Evolutionary conservation across 345 rosid genomes (phyloP), one percentile per base, ranked within the genome.

Genomic region (Xanthoceras sorbifolium): DNA sequence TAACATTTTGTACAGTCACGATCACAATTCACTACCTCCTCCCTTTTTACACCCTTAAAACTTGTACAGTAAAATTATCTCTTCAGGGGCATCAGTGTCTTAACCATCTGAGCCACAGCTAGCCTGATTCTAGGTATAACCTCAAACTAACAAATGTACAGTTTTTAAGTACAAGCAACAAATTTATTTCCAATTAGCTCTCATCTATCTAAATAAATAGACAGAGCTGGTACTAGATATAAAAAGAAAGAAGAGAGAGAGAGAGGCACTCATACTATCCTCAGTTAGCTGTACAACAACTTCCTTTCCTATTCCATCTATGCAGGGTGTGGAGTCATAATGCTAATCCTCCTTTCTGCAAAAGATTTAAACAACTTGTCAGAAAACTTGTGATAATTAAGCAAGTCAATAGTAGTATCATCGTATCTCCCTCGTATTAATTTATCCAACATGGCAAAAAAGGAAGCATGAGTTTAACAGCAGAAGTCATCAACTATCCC

Each of bases 241-340:
- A 61, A 64, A 77, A 62, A 81, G 61, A 72, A 77, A 69, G 40
- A 71, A 59, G 63, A 75, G 66, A 78, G 86, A 78, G 86, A 71
- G 55, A 77, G 85, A 79, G 82, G 85, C 69, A 52, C 81, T 77
- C 85, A 54, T 68, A 74, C 89, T 76, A 78, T 85, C 84, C 87
- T 83, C 89, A 69, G 90, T 90, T 87, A 90, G 89, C 90, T 90
- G 88, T 90, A 90, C 90, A 84, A 76, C 80, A 70, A 79, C 76
- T 69, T 67, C 63, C 75, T 81, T 76, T 79, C 76, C 84, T 81
- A 80, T 29, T 74, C 84, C 82, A 31, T 79, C 81, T 76, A 77
- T 15, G 87, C 81, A 0, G 84, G 86, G 36, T 80, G 85, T 72
- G 84, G 86, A 75, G 86, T 78, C 86, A 85, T 90, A 63, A 87